Base-by-base conservation (phyloP, 1,139 yeast genomes). In the Spathaspora sp. region DNA sequence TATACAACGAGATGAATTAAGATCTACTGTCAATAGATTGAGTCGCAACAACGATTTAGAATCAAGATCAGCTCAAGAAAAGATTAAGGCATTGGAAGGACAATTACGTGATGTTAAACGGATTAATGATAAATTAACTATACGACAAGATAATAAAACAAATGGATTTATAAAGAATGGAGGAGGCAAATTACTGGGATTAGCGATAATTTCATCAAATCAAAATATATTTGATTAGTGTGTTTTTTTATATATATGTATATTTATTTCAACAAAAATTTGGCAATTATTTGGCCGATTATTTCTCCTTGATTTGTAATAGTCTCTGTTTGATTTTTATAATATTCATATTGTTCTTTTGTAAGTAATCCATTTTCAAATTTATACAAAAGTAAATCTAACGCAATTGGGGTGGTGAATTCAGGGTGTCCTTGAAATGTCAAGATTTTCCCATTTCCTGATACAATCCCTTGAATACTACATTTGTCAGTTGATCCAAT, bases 381-480 rank as follows among this genome's bases (percentile, higher is more conserved):
- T 36, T 51, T 55, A 31, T 43, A 44, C 50, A 53, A 57, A 49
- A 59, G 68, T 61, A 59, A 68, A 50, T 43, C 68, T 39, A 57
- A 52, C 2, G 71, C 63, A 42, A 61, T 53, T 2, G 65, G 74
- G 1, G 72, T 65, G 24, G 70, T 60, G 57, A 87, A 89, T 60
- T 90, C 97, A 0, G 97, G 97, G 59, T 90, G 97, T 0, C 97
- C 97, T 61, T 90, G 97, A 56, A 89, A 80, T 0, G 95, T 80
- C 39, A 89, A 67, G 3, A 84, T 48, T 44, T 72, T 70, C 50
- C 68, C 72, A 7, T 70, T 66, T 48, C 67, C 72, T 51, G 78
- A 81, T 52, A 74, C 51, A 26, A 80, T 48, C 42, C 96, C 87
- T 59, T 90, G 97, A 31, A 81, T 67, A 1, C 65, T 59, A 53